phyloP scores from a whole-genome alignment of 768 basidiomycete genomes.

The Mycena albidolilacea region DNA sequence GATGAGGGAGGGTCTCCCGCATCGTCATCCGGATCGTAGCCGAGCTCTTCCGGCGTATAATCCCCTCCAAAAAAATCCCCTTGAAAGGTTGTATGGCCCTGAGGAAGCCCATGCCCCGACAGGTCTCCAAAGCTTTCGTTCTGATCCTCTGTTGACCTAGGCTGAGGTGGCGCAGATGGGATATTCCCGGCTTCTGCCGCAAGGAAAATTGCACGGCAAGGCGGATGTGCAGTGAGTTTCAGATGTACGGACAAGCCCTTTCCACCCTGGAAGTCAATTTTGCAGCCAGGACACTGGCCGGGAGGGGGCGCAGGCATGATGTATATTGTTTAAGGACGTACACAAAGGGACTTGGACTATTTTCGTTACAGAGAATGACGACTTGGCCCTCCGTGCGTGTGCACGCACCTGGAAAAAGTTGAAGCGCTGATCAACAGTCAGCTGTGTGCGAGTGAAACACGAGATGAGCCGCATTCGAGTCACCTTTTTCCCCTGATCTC shows the following conservation, averaged over 20 bases:
- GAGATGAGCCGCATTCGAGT: not conserved
- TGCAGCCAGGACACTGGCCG: constrained; percentile 2
- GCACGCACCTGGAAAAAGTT: not conserved
- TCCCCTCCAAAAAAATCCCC: constrained; percentile 5
- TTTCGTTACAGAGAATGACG: not conserved
- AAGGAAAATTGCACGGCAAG: not conserved
- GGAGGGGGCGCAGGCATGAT: not conserved
- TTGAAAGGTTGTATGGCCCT: not conserved
- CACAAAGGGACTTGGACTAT: not conserved
- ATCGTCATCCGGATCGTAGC: not conserved
- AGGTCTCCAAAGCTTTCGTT: not conserved
- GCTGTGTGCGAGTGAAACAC: not conserved
- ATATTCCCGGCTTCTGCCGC: not conserved
- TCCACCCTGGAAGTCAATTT: not conserved
- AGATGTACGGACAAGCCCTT: not conserved
- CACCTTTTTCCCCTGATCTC: not conserved
- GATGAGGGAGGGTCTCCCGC: not conserved
- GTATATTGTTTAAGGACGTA: not conserved
- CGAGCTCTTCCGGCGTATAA: not conserved
- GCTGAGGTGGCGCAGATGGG: not conserved
- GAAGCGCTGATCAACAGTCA: not conserved
- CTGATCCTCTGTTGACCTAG: not conserved
- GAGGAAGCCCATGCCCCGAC: constrained; percentile 2
- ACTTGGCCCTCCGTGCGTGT: not conserved
- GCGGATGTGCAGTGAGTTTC: not conserved